Evolutionary conservation across 176 grass and related monocot species (phyloP).

Genomic region (Coix lacrymajobi): DNA sequence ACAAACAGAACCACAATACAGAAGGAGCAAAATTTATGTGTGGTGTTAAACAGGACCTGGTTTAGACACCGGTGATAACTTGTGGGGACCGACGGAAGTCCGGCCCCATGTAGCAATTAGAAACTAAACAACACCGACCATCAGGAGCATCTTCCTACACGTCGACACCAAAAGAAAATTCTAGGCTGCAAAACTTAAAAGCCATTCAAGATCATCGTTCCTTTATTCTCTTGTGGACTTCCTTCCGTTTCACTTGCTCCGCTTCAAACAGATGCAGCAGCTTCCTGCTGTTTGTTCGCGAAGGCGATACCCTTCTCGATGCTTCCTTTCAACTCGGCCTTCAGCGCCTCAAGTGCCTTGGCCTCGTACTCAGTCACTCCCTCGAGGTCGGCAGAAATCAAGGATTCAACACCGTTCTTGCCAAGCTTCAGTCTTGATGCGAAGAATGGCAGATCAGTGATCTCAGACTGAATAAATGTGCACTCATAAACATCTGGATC

Average conservation of each 20-base stretch:
- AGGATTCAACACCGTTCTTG: constrained; percentile 62
- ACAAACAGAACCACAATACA: not conserved
- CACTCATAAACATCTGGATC: constrained; percentile 86
- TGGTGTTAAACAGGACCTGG: not conserved
- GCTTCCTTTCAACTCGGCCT: constrained; percentile 69
- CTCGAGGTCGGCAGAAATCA: constrained; percentile 47
- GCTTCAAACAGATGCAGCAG: constrained; percentile 63
- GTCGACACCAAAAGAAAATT: constrained; percentile 3
- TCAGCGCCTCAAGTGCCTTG: constrained; percentile 63
- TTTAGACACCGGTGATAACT: not conserved
- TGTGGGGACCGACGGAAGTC: not conserved
- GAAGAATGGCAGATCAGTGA: constrained; percentile 70
- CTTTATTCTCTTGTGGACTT: constrained; percentile 27
- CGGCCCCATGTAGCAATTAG: not conserved
- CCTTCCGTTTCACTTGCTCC: not conserved
- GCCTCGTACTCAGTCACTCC: constrained; percentile 63
- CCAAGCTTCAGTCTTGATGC: constrained; percentile 77
- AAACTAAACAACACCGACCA: constrained; percentile 1
- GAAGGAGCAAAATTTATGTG: constrained; percentile 16
- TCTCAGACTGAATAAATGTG: constrained; percentile 61
- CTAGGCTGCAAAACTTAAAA: constrained; percentile 52
- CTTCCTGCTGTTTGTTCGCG: constrained; percentile 35
- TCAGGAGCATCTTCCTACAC: constrained; percentile 17
- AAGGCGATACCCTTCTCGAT: constrained; percentile 77
- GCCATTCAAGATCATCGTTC: not conserved